Conservation (phyloP, 2,329 filamentous ascomycete genomes). For the Pseudogymnoascus sp. region DNA sequence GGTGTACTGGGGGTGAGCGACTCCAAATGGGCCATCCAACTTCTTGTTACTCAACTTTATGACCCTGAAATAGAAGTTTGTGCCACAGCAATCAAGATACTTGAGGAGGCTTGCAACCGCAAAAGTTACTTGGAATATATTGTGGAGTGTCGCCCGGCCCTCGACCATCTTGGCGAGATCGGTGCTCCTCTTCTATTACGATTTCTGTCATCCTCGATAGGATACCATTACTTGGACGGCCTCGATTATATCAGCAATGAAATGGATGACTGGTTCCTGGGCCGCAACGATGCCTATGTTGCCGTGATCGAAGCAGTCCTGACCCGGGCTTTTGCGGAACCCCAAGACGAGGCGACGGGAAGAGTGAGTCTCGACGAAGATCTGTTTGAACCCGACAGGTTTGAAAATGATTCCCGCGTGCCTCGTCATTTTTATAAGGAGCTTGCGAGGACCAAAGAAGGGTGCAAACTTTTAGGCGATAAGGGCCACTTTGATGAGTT, state of each 20-base stretch:
- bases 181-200: constrained; percentile 86
- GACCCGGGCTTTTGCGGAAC: constrained; percentile 65
- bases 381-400: constrained; percentile 33
- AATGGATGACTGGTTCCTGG: constrained; percentile 99
- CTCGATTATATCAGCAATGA: constrained; percentile 98
- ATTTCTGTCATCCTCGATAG: constrained; percentile 91
- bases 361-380: constrained; percentile 34
- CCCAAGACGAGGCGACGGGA: constrained; percentile 33
- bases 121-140: constrained; percentile 90
- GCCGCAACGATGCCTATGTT: constrained; percentile 94
- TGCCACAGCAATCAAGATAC: constrained; percentile 89
- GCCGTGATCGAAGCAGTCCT: constrained; percentile 91
- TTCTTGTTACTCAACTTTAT: constrained; percentile 97
- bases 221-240: constrained; percentile 94
- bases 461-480: constrained; percentile 79
- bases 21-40: constrained; percentile 91
- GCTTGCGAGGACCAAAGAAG: constrained; percentile 84
- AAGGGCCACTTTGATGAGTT: constrained; percentile 98
- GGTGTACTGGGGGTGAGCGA: constrained; percentile 46
- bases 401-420: constrained; percentile 45
- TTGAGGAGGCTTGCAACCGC: constrained; percentile 95
- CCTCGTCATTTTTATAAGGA: constrained; percentile 98
- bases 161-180: constrained; percentile 95
- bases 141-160: constrained; percentile 86
- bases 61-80: constrained; percentile 96